Evolutionary conservation across 805 yeast species (phyloP), one percentile per base, ranked within the genome.

Genomic region (Blastobotrys chiropterorum): DNA sequence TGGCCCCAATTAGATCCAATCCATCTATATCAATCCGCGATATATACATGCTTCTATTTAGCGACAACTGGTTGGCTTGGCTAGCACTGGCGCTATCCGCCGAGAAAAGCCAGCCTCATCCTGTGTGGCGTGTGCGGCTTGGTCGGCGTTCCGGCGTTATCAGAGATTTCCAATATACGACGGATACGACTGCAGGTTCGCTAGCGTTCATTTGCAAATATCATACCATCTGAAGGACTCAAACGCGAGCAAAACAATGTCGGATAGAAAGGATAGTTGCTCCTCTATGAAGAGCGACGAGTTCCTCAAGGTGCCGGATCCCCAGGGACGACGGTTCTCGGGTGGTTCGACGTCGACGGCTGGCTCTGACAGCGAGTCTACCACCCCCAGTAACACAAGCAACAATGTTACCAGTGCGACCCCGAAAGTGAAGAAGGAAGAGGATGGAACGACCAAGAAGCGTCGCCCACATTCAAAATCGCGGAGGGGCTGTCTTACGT

Each of bases 401-500:
- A n/a, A n/a, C n/a, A n/a, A n/a, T n/a, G n/a, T n/a, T n/a, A n/a
- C n/a, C n/a, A n/a, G n/a, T n/a, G n/a, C n/a, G n/a, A n/a, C n/a
- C n/a, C n/a, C n/a, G n/a, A n/a, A n/a, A n/a, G n/a, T n/a, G 34
- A 26, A 26, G 34, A 11, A 26, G 34, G 34, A 26, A 26, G 34
- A 26, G 11, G 20, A 20, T 15, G 43, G 43, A 21, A 4, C 8
- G 16, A 7, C 34, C 2, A 19, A 31, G 16, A 90, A 89, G 68
- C 76, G 97, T 44, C 85, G 87, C 62, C 92, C 85, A 62, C 98
- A 92, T 65, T 86, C 83, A 54, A 92, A 92, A 68, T 86, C 95
- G 38, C 79, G 95, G 52, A 79, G 81, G 52, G 98, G 98, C 0
- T 90, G 98, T 69, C 78, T 82, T 40, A 86, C 95, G 1, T 90